Conservation (phyloP, 768 basidiomycete genomes). For the Boletus rex-veris region DNA sequence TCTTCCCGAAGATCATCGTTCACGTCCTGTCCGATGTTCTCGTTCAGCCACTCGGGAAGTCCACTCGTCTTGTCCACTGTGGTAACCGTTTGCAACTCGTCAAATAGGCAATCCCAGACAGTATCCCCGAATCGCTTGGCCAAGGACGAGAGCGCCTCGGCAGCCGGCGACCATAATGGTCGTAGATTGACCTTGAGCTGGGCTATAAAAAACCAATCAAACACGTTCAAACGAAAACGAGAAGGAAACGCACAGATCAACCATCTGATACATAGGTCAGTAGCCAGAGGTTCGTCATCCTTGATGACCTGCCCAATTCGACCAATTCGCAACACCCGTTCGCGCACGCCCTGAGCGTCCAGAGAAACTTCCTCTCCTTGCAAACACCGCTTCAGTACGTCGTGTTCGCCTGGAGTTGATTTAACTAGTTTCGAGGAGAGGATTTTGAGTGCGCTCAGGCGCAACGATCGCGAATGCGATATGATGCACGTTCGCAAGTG, state of each 20-base stretch:
- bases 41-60: slow-evolving; percentile 28
- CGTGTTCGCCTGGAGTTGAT: slow-evolving; percentile 40
- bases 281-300: slow-evolving; percentile 48
- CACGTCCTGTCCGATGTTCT: slow-evolving; percentile 15
- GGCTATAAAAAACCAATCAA: slow-evolving; percentile 40
- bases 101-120: slow-evolving; percentile 70
- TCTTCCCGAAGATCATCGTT: slow-evolving; percentile 50
- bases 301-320: slow-evolving; percentile 61
- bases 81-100: slow-evolving; percentile 47
- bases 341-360: slow-evolving; percentile 77
- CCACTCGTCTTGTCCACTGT: not conserved
- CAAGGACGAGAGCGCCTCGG: slow-evolving; percentile 55
- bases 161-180: slow-evolving; percentile 84
- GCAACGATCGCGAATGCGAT: slow-evolving; percentile 68
- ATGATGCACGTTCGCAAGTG: slow-evolving; percentile 53
- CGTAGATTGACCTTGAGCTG: slow-evolving; percentile 93
- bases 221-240: not conserved
- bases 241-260: slow-evolving; percentile 52
- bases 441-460: slow-evolving; percentile 62
- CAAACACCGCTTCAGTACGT: slow-evolving; percentile 62
- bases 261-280: slow-evolving; percentile 69
- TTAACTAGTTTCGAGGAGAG: slow-evolving; percentile 52
- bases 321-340: slow-evolving; percentile 75
- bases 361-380: slow-evolving; percentile 80
- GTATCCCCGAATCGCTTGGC: slow-evolving; percentile 59